phyloP scores from a whole-genome alignment of 768 basidiomycete genomes.

The Artomyces pyxidatus region DNA sequence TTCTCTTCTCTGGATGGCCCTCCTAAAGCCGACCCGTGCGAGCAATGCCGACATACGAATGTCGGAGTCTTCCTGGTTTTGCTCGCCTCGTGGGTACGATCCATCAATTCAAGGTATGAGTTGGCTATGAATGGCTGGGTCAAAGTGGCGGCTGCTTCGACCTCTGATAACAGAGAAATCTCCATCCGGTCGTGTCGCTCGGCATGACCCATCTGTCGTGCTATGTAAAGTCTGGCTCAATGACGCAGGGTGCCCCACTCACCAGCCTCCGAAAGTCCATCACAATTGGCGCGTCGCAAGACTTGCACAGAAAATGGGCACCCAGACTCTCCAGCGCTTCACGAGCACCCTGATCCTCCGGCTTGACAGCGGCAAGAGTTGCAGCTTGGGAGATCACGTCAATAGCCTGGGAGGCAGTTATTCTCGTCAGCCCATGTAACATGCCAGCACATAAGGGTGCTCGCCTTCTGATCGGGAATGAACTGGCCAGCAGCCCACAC shows the following conservation, averaged over 20 bases:
- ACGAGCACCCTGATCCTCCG: slow-evolving; percentile 2
- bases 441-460: not conserved
- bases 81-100: not conserved
- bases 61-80: slow-evolving; percentile 5
- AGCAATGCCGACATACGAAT: slow-evolving; percentile 15
- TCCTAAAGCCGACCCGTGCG: not conserved
- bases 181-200: slow-evolving; percentile 12
- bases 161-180: not conserved
- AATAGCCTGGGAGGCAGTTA: slow-evolving; percentile 6
- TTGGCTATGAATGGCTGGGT: not conserved
- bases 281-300: slow-evolving; percentile 7
- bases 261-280: slow-evolving; percentile 14
- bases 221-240: no score
- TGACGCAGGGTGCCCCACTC: no score
- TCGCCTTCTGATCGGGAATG: slow-evolving; percentile 50
- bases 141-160: not conserved
- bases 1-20: not conserved
- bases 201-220: slow-evolving; percentile 11
- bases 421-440: not conserved
- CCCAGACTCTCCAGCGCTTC: not conserved
- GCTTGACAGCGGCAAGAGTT: not conserved
- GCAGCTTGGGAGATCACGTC: slow-evolving; percentile 7
- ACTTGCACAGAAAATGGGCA: slow-evolving; percentile 7
- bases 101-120: slow-evolving; percentile 1
- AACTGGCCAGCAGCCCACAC: slow-evolving; percentile 47